These are phyloP conservation scores for Hypoxylon sp. DNA, from an alignment of 2,329 filamentous ascomycete species.

Conservation along the genomic window DNA sequence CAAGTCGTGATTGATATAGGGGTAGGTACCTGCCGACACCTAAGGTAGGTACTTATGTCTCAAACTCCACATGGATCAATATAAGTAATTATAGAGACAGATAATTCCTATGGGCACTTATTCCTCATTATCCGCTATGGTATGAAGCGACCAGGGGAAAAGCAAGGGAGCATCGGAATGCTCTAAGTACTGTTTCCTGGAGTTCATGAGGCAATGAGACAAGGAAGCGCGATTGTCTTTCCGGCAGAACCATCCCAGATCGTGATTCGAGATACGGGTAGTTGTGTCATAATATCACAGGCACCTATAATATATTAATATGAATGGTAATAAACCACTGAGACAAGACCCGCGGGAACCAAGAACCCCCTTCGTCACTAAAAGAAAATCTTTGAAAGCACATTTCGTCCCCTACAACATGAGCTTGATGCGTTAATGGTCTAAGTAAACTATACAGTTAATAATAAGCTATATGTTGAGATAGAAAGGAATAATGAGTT, in stretches of 20 bases:
- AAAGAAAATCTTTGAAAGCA: background rate
- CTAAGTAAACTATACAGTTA: background rate
- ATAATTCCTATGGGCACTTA: background rate
- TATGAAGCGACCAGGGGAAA: background rate
- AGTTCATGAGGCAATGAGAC: background rate
- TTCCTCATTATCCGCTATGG: background rate
- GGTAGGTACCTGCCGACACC: too few species aligned
- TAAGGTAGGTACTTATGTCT: too few species aligned
- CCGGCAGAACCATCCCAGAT: background rate
- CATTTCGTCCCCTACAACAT: background rate
- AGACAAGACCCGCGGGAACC: background rate
- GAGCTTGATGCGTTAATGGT: background rate
- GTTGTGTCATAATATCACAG: too few species aligned
- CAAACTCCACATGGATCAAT: too few species aligned
- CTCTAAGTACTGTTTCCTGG: background rate
- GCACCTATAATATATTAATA: too few species aligned
- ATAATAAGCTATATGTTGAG: background rate
- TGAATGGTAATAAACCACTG: too few species aligned
- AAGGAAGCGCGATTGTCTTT: background rate
- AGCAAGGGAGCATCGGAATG: constrained; percentile 5
- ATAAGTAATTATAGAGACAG: background rate
- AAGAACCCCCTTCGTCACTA: too few species aligned
- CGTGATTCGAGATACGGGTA: background rate
- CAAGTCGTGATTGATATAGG: too few species aligned
- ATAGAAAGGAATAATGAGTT: background rate